Evolutionary conservation across 257 asterid species (phyloP), one percentile per base, ranked within the genome.

Genomic region (Avicennia marina): DNA sequence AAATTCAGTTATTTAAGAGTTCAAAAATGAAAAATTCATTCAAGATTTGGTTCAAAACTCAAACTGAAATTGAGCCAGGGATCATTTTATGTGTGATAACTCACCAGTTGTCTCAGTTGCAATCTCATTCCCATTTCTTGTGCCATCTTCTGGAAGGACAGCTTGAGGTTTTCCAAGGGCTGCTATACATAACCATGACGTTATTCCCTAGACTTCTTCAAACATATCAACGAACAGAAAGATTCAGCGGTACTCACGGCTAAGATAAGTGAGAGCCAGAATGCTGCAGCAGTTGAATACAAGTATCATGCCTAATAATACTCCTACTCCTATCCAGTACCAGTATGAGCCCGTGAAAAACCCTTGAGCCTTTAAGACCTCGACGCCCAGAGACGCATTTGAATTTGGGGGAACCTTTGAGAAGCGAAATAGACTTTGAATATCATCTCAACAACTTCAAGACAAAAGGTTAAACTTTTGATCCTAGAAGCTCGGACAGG

Each of bases 151-250:
- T 46, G 82, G 66, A 38, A 66, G 21, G 31, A 47, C 61, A 29
- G 82, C 77, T 67, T 65, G 82, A 60, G 75, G 62, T 72, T 70
- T 73, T 34, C 66, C 83, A 17, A 77, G 49, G 59, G 87, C 87
- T 80, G 79, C 46, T 45, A 58, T 31, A 46, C 17, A 11, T 11
- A 2, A n/a, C n/a, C n/a, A n/a, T n/a, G n/a, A n/a, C n/a, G n/a
- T n/a, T n/a, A n/a, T n/a, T n/a, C n/a, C n/a, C n/a, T n/a, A n/a
- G n/a, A n/a, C n/a, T n/a, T n/a, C n/a, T n/a, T n/a, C n/a, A n/a
- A n/a, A n/a, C n/a, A n/a, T n/a, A n/a, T n/a, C n/a, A n/a, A n/a
- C n/a, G n/a, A n/a, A n/a, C n/a, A n/a, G 11, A 29, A 6, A 4
- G 22, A 16, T 22, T 7, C 6, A 53, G 56, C 2, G 15, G 4